Percentiles rank a stretch among this genome's conserved stretches.
Conservation (phyloP, 108 stramenopile genomes). For the Fragilaria crotonensis region DNA sequence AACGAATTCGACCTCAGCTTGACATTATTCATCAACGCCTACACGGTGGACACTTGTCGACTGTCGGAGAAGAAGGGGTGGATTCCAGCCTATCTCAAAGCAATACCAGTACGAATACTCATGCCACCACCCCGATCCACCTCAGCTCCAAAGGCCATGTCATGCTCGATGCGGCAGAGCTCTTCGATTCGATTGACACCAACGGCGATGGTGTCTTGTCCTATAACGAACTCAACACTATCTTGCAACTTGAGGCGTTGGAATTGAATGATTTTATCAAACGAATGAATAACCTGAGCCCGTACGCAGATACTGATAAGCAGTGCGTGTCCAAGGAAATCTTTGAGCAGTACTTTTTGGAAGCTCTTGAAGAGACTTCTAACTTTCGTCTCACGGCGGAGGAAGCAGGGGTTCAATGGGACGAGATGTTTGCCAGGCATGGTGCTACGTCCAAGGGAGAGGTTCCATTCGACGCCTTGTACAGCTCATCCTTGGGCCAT, state of each 20-base stretch:
- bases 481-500: slow-evolving; percentile 19
- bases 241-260: slow-evolving; percentile 15
- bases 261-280: slow-evolving; percentile 29
- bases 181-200: slow-evolving; percentile 31
- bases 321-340: slow-evolving; percentile 16
- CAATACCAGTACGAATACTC: background rate
- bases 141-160: slow-evolving; percentile 7
- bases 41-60: background rate
- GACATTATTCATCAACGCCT: slow-evolving; percentile 28
- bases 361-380: slow-evolving; percentile 18
- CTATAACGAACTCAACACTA: slow-evolving; percentile 32
- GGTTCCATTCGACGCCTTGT: slow-evolving; percentile 8
- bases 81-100: background rate
- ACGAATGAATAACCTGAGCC: slow-evolving; percentile 18
- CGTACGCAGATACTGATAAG: no score
- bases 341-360: slow-evolving; percentile 33
- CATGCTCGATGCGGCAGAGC: slow-evolving; percentile 15
- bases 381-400: slow-evolving; percentile 16
- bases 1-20: slow-evolving; percentile 24
- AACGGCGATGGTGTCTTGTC: slow-evolving; percentile 23
- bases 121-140: background rate
- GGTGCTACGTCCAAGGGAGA: slow-evolving; percentile 5
- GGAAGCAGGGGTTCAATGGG: slow-evolving; percentile 26
- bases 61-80: background rate
- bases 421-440: slow-evolving; percentile 9